These are phyloP conservation scores for Malania oleifera DNA, from an alignment of 164 flowering plant species.

Conservation along the genomic window DNA sequence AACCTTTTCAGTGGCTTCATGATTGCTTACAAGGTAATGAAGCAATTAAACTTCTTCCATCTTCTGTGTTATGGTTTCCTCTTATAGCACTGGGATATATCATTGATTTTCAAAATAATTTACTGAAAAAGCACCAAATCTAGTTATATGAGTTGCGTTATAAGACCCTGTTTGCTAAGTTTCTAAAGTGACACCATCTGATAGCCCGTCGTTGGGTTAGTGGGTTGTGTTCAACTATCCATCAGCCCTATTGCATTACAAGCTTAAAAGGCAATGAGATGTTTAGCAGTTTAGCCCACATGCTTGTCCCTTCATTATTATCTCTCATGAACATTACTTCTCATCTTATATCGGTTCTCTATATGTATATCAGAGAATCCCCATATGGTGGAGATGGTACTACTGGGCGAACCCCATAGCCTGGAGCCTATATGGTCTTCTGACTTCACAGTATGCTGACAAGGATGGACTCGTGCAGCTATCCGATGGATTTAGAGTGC, in stretches of 20 bases:
- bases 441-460: conserved; percentile 78
- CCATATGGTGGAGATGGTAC: conserved; percentile 98
- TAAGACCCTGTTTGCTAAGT: too few species aligned
- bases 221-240: too few species aligned
- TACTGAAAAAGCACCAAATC: too few species aligned
- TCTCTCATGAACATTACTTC: too few species aligned
- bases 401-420: conserved; percentile 91
- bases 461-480: conserved; percentile 40
- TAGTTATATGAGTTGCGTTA: too few species aligned
- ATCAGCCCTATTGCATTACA: too few species aligned
- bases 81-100: background rate
- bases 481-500: conserved; percentile 47
- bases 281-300: too few species aligned
- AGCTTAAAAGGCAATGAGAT: too few species aligned
- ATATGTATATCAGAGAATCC: conserved; percentile 57
- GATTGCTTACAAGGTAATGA: conserved; percentile 82
- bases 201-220: too few species aligned
- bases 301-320: too few species aligned
- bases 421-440: conserved; percentile 88
- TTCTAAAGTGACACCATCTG: too few species aligned
- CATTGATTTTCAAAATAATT: too few species aligned
- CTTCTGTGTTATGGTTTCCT: background rate
- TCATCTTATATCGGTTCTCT: background rate
- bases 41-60: background rate
- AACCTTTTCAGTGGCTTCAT: conserved; percentile 97